Evolutionary conservation across 2,329 filamentous ascomycete genomes (phyloP), one percentile per base, ranked within the genome.

Genomic region (Arthrobotrys musiformis): DNA sequence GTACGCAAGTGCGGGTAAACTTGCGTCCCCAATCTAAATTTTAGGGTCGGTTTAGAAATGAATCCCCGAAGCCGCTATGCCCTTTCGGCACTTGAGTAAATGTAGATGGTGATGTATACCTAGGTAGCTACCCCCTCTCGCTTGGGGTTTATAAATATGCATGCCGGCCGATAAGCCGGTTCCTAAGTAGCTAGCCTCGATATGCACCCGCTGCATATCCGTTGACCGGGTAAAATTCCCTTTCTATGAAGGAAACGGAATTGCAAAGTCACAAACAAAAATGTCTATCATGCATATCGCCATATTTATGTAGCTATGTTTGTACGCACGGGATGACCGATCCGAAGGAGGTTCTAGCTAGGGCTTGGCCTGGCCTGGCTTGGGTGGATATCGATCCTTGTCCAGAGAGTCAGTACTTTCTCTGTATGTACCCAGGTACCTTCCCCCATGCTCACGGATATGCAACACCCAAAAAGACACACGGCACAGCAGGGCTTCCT

Each of bases 391-490:
- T 22, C 42, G 48, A 52, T 48, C 44, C 44, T 13, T 48, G 42
- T 22, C 17, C 9, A 8, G 19, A 46, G 42, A n/a, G n/a, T n/a
- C n/a, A n/a, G n/a, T n/a, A n/a, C n/a, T n/a, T n/a, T n/a, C n/a
- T n/a, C n/a, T n/a, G n/a, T n/a, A n/a, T n/a, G n/a, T n/a, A n/a
- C n/a, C n/a, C 42, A 2, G 6, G 42, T 11, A 26, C 48, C 48
- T 33, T n/a, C n/a, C 26, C 48, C 13, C 4, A n/a, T 17, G 28
- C 15, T 56, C 17, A 17, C 6, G 50, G 28, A 35, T 24, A 37
- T 58, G 54, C 54, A 58, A 58, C 54, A 58, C 54, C 13, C 54
- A 40, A 58, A 58, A 58, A 58, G 19, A 37, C 30, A 58, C 54
- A 58, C 54, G 54, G 33, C 54, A 37, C 54, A 40, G 33, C 19